phyloP scores from a whole-genome alignment of 2,329 filamentous ascomycete species.

The Chrysoporthe deuterocubensis region DNA sequence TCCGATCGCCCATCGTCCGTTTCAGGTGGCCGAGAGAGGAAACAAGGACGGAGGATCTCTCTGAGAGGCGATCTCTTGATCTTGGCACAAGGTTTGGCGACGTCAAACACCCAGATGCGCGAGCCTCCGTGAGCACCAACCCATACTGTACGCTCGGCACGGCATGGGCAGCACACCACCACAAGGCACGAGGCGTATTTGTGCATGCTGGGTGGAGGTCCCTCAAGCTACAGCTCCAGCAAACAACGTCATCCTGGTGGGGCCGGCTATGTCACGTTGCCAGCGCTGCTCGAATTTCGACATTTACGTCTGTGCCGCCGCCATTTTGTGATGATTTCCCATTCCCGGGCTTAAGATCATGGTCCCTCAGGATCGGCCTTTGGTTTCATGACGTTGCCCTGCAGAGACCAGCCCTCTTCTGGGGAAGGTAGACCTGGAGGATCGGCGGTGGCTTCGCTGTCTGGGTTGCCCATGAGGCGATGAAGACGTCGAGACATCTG shows the following conservation, averaged over 20 bases:
- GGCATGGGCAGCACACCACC: background rate
- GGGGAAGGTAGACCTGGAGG: background rate
- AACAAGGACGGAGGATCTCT: slow-evolving; percentile 17
- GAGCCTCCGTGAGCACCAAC: background rate
- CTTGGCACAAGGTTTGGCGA: slow-evolving; percentile 3
- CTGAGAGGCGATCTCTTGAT: background rate
- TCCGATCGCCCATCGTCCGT: slow-evolving; percentile 21
- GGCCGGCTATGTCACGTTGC: background rate
- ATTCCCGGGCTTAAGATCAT: background rate
- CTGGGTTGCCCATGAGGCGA: background rate
- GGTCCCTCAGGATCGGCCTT: background rate
- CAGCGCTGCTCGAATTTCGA: background rate
- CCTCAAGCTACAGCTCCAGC: background rate
- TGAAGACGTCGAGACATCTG: background rate
- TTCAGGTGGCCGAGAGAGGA: slow-evolving; percentile 25
- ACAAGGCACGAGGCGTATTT: background rate
- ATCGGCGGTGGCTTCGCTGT: background rate
- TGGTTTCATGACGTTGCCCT: slow-evolving; percentile 9
- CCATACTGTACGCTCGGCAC: background rate
- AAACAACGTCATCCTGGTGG: slow-evolving; percentile 10
- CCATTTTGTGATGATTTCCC: background rate
- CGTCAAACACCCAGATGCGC: background rate
- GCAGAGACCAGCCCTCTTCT: background rate
- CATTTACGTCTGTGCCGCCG: slow-evolving; percentile 3
- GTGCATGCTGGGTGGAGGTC: background rate